Base-by-base conservation (phyloP, 768 basidiomycete genomes). In the Tulasnella sp. region DNA sequence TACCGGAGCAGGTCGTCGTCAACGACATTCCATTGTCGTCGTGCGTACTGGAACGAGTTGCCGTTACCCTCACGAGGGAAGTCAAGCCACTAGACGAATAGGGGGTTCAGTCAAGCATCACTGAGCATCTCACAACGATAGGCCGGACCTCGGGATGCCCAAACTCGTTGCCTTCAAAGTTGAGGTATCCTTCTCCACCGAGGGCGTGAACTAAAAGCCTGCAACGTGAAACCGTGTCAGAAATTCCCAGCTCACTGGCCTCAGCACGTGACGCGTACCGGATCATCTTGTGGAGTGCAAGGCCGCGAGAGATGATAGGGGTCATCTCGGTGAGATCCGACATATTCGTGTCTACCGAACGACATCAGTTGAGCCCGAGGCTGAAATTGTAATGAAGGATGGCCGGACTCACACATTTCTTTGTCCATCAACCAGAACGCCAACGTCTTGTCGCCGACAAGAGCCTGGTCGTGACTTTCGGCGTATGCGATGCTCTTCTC, bases 351-450 rank as follows among this genome's bases (percentile, higher is more conserved):
- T 97, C 95, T 96, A 80, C 44, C 44, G 68, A 58, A 76, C 18
- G 46, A 12, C 19, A 68, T 31, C 56, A 44, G 46, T 39, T 42
- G 34, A 76, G 48, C 52, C 39, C 68, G 42, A n/a, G 19, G 58
- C 76, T 19, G 44, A 24, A 44, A 16, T 58, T 77, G 24, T 10
- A 36, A 74, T 38, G 46, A n/a, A 19, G 34, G 58, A 48, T 31
- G 72, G 7, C 48, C 1, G 48, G 52, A 44, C 91, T 82, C 88
- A 96, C 97, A 98, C 98, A 99, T 99, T 86, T 99, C 98, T 86
- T 97, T 97, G 86, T 99, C 98, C 98, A 99, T 99, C 79, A 99
- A 86, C 98, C 98, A 99, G 86, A 99, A 99, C 4, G 98, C 98
- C 71, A 99, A 83, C 3, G 97, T 99, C 88, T 99, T 99, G 87